Evolutionary conservation across 805 yeast genomes (phyloP), one percentile per base, ranked within the genome.

Genomic region (Wickerhamiella azyma): DNA sequence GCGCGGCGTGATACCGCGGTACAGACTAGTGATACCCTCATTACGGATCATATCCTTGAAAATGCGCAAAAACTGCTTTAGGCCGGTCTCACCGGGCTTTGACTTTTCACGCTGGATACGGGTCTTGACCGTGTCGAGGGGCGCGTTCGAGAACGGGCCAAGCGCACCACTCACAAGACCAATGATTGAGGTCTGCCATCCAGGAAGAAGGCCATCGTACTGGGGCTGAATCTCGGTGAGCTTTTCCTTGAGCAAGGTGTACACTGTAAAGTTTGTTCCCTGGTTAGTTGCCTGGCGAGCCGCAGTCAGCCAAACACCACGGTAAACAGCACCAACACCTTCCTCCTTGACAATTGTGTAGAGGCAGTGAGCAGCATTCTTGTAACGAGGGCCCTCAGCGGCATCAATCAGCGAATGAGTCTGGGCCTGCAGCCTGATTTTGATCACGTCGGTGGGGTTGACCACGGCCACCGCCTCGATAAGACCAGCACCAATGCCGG

Each of bases 261-360:
- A 89, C 26, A 85, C 94, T 2, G 97, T 89, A 67, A 89, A 89
- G 68, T 92, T 89, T 41, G 94, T 96, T 70, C 96, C 98, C 68
- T 89, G 98, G 70, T 89, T 89, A 49, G 95, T 81, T 26, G 97
- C 96, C 66, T 89, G 98, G 70, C 98, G 79, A 26, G 95, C 94
- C 33, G 96, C 96, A 29, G 98, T 89, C 59, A 89, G 76, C 2
- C 88, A 75, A 24, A 89, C 97, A 61, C 98, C 98, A 62, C 96
- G 76, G 71, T 89, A 89, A 50, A 89, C 67, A 9, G 96, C 84
- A 43, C 74, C 72, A 56, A 84, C 70, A 41, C 98, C 98, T 69
- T 89, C 98, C 65, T 89, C 96, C 57, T 75, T 81, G 52, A 81
- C 75, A 57, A 92, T 82, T 30, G 85, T 70, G 60, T 79, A 78